Conservation (phyloP, 805 yeast species). For the Teunomyces tritomae region DNA sequence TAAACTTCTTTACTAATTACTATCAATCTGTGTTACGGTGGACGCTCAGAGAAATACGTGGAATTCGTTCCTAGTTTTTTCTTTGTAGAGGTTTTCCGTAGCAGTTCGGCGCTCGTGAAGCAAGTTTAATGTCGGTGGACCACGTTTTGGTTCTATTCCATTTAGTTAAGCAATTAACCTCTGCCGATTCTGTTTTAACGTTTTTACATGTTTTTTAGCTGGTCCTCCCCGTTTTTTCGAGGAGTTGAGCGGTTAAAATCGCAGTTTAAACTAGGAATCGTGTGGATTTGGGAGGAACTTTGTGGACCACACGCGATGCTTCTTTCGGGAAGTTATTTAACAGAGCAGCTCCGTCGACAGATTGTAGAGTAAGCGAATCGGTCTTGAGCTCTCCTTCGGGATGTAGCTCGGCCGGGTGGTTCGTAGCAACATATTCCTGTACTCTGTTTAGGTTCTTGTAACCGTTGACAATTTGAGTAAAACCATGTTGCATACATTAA, state of each 20-base stretch:
- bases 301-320: constrained; percentile 9
- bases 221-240: constrained; percentile 35
- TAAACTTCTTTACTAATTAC: constrained; percentile 14
- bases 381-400: constrained; percentile 59
- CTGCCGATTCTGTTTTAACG: constrained; percentile 20
- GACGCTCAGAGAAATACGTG: constrained; percentile 41
- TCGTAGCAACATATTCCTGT: constrained; percentile 98
- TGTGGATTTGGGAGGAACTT: constrained; percentile 12
- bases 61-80: constrained; percentile 20
- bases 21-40: constrained; percentile 55
- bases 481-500: constrained; percentile 97
- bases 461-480: constrained; percentile 97
- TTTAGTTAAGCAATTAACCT: constrained; percentile 18
- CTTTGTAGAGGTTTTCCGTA: constrained; percentile 37
- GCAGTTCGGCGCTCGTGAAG: constrained; percentile 78
- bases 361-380: constrained; percentile 71
- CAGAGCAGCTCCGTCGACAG: constrained; percentile 98
- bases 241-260: constrained; percentile 49
- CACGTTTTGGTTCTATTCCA: constrained; percentile 8
- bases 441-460: constrained; percentile 93
- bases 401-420: constrained; percentile 64
- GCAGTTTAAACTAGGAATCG: constrained; percentile 16
- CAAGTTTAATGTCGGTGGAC: constrained; percentile 37
- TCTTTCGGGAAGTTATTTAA: constrained; percentile 44
- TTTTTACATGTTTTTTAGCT: constrained; percentile 12